Percentiles rank a stretch among this genome's conserved stretches.
These are phyloP conservation scores for Gossypium lobatum DNA, from an alignment of 441 rosid species.

Conservation along the genomic window DNA sequence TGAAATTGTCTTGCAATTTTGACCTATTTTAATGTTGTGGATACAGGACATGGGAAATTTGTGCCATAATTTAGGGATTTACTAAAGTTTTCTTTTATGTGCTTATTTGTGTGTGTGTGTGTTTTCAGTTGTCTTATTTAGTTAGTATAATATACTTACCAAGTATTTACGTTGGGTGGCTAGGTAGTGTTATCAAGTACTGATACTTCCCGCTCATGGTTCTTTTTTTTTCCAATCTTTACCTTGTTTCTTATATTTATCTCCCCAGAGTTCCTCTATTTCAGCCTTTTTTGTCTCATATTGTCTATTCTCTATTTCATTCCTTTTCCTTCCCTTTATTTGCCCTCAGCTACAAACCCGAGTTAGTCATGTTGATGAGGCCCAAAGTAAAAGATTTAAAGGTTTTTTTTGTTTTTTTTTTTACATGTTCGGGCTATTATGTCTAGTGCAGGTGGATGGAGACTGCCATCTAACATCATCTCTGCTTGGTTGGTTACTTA, in stretches of 20 bases:
- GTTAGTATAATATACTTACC: background rate
- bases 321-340: background rate
- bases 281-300: background rate
- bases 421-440: background rate
- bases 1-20: background rate
- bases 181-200: background rate
- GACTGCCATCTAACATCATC: background rate
- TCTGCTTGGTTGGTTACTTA: background rate
- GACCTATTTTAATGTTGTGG: background rate
- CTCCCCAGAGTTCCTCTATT: background rate
- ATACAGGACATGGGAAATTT: background rate
- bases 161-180: background rate
- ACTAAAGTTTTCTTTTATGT: background rate
- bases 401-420: background rate
- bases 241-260: background rate
- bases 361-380: background rate
- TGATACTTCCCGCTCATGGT: background rate
- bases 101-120: background rate
- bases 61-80: background rate
- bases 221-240: background rate
- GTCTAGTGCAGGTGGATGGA: background rate
- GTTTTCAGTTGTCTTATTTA: background rate
- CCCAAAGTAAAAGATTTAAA: constrained; percentile 1
- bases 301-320: background rate
- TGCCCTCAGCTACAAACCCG: background rate